These are phyloP conservation scores for Suhomyces sp. DNA, from an alignment of 805 yeast species.

Conservation along the genomic window DNA sequence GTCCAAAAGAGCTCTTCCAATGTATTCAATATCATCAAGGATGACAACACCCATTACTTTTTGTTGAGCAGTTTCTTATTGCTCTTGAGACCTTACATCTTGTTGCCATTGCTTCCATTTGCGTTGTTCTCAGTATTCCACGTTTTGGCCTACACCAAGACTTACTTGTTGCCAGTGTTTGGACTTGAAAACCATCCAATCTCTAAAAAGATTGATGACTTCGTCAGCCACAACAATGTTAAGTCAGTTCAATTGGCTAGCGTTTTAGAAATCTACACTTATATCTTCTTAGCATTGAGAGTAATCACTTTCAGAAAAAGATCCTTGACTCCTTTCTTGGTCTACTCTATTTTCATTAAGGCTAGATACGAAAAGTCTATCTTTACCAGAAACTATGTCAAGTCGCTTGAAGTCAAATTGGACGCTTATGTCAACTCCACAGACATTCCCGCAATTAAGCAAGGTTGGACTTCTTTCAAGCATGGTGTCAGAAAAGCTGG, in stretches of 20 bases:
- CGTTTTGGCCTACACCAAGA: constrained; percentile 64
- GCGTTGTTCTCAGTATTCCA: constrained; percentile 79
- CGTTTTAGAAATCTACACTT: constrained; percentile 41
- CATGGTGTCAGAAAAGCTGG: constrained; percentile 29
- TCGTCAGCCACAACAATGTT: constrained; percentile 34
- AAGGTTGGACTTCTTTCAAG: constrained; percentile 37
- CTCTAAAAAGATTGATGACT: constrained; percentile 39
- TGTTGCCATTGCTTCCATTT: constrained; percentile 69
- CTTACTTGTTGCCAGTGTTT: constrained; percentile 61
- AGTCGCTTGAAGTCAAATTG: constrained; percentile 58
- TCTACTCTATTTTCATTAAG: constrained; percentile 65
- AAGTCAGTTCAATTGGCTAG: constrained; percentile 40
- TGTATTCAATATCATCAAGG: constrained; percentile 22
- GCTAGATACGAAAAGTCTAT: constrained; percentile 73
- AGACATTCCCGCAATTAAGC: constrained; percentile 32
- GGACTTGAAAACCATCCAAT: constrained; percentile 34
- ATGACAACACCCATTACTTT: constrained; percentile 76
- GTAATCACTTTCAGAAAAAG: constrained; percentile 58
- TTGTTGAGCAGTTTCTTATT: constrained; percentile 49
- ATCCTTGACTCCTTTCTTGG: constrained; percentile 56
- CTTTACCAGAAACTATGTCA: constrained; percentile 66
- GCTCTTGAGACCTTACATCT: constrained; percentile 54
- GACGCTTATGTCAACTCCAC: constrained; percentile 29
- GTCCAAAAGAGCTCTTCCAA: constrained; percentile 29
- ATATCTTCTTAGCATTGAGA: constrained; percentile 45